phyloP scores from a whole-genome alignment of 2,329 filamentous ascomycete genomes.

The Penicillium polonicum region DNA sequence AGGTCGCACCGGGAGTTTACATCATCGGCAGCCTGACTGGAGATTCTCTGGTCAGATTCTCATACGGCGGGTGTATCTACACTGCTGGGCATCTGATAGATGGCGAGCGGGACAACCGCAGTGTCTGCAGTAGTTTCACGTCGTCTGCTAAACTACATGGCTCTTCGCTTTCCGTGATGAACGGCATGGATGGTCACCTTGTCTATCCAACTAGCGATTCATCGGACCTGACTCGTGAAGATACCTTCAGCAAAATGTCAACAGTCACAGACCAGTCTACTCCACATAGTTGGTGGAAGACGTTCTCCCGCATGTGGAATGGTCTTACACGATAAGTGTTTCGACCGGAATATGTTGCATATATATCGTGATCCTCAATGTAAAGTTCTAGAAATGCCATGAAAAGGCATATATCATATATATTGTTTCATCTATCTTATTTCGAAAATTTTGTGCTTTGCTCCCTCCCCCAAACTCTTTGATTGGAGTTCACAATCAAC shows the following conservation, averaged over 20 bases:
- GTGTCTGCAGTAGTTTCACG: constrained; percentile 18
- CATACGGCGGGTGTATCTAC: constrained; percentile 59
- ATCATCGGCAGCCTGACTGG: constrained; percentile 60
- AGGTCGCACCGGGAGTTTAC: constrained; percentile 55
- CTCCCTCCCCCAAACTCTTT: background rate
- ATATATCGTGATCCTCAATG: constrained; percentile 2
- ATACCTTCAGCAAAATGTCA: constrained; percentile 21
- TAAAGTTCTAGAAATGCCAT: background rate
- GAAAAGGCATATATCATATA: background rate
- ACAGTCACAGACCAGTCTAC: constrained; percentile 11
- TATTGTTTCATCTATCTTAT: background rate
- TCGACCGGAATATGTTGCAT: constrained; percentile 3
- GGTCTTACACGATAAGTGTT: constrained; percentile 17
- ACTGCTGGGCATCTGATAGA: constrained; percentile 54
- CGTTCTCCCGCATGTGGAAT: constrained; percentile 21
- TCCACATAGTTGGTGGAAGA: constrained; percentile 22
- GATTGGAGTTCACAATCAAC: background rate
- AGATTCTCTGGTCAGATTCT: constrained; percentile 60
- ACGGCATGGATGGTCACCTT: constrained; percentile 41
- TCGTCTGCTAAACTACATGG: constrained; percentile 22
- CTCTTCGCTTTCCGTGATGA: constrained; percentile 36
- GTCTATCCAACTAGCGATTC: constrained; percentile 12
- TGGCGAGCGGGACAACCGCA: constrained; percentile 18
- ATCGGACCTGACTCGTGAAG: constrained; percentile 14
- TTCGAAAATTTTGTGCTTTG: background rate